These are phyloP conservation scores for Fusarium pseudonygamai DNA, from an alignment of 2,329 filamentous ascomycete genomes.

Conservation along the genomic window DNA sequence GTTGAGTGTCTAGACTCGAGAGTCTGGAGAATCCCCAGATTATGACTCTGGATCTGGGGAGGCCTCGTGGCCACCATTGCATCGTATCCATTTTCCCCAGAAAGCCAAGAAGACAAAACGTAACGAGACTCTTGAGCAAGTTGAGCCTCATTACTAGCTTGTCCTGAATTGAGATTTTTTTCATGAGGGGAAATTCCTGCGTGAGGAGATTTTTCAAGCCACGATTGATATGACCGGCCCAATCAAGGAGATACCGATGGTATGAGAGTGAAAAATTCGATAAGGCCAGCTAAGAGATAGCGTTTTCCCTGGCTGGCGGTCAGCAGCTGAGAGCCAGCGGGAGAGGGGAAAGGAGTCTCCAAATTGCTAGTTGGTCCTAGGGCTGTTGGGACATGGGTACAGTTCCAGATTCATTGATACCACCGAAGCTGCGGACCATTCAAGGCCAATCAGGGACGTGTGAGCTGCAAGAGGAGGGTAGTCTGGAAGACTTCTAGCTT, in stretches of 20 bases:
- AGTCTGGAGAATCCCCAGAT: slow-evolving; percentile 34
- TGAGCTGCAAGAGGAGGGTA: slow-evolving; percentile 2
- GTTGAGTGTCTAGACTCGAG: slow-evolving; percentile 23
- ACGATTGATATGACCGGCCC: slow-evolving; percentile 19
- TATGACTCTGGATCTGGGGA: slow-evolving; percentile 15
- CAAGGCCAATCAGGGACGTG: slow-evolving; percentile 23
- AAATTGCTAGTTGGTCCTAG: slow-evolving; percentile 8
- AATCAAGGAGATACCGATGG: slow-evolving; percentile 40
- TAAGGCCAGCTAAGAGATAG: slow-evolving; percentile 13
- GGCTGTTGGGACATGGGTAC: slow-evolving; percentile 1
- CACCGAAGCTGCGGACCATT: slow-evolving; percentile 9
- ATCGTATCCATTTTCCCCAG: slow-evolving; percentile 32
- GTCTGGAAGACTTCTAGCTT: slow-evolving; percentile 43
- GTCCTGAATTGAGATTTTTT: background rate
- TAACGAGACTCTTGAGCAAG: slow-evolving; percentile 6
- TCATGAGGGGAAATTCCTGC: slow-evolving; percentile 26
- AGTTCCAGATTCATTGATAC: slow-evolving; percentile 15
- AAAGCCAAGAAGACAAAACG: slow-evolving; percentile 29
- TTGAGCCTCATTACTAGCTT: slow-evolving; percentile 22
- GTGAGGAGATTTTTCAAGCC: slow-evolving; percentile 25
- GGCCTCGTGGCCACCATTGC: slow-evolving; percentile 19
- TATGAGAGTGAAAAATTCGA: background rate
- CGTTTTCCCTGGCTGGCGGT: slow-evolving; percentile 4
- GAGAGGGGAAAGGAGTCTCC: slow-evolving; percentile 25
- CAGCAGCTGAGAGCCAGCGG: slow-evolving; percentile 7